phyloP scores from a whole-genome alignment of 176 grass and related monocot species.

The Paspalum notatum region DNA sequence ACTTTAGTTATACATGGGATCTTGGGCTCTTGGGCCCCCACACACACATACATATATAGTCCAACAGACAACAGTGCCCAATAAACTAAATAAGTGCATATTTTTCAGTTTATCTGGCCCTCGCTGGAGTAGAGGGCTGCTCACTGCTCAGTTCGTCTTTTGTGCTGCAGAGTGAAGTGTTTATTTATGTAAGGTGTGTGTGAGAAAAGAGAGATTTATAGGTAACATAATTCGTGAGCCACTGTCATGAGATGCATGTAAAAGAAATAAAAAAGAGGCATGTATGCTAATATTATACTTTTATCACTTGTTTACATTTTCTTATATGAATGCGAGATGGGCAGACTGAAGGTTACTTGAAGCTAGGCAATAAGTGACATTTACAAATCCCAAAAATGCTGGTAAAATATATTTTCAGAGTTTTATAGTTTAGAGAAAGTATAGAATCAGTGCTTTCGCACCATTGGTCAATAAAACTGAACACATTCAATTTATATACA shows the following conservation, averaged over 20 bases:
- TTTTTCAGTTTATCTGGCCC: too few relatives aligned
- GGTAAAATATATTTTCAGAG: not conserved
- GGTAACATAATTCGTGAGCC: not conserved
- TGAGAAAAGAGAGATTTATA: too few relatives aligned
- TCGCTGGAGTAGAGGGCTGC: too few relatives aligned
- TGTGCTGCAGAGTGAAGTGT: too few relatives aligned
- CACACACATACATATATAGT: too few relatives aligned
- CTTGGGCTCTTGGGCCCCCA: too few relatives aligned
- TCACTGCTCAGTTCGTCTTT: too few relatives aligned
- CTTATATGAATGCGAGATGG: not conserved
- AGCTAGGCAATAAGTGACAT: too few relatives aligned
- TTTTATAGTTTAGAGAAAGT: not conserved
- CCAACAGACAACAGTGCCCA: too few relatives aligned
- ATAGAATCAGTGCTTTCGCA: not conserved
- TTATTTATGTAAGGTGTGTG: too few relatives aligned
- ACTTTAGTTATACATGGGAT: not conserved
- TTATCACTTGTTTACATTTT: not conserved
- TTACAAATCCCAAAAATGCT: too few relatives aligned
- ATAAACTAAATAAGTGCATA: not conserved
- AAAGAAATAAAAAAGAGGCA: not conserved
- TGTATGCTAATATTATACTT: not conserved
- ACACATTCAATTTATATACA: not conserved
- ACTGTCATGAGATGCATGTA: not conserved
- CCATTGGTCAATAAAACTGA: not conserved
- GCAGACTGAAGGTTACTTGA: not conserved